Base-by-base conservation (phyloP, 2,329 filamentous ascomycete genomes). In the Coleophoma crateriformis region DNA sequence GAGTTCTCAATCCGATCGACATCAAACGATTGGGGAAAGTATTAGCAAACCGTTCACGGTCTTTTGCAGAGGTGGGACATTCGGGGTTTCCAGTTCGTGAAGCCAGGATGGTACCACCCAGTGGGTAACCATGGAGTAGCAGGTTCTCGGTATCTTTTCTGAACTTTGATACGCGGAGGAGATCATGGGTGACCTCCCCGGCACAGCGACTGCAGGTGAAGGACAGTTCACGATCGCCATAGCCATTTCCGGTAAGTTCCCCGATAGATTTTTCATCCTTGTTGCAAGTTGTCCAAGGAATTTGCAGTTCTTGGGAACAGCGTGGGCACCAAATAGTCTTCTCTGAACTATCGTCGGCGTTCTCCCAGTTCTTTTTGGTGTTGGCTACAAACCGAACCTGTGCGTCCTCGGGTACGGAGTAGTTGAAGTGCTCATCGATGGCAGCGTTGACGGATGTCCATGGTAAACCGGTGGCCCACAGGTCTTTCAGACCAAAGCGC, bases 21-120 rank as follows among this genome's bases (percentile, higher is more conserved):
- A 87, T 68, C 43, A 85, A 64, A 2, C 74, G 69, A 56, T 85
- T 85, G 0, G 81, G 80, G 54, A 85, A 84, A 0, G 72, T 71
- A 11, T 72, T 69, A 7, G 62, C 51, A 43, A 58, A 58, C 2
- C 15, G 15, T 5, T 37, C 17, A 10, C 38, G 33, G 6, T 53
- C 48, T 14, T 37, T 50, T 54, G 33, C 58, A 47, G 58, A 61
- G 27, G 8, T 10, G 2, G 69, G 56, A 2, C 55, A 46, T 32
- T 70, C 62, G 0, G 82, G 78, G 14, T 70, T 64, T 0, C 86
- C 87, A 0, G 60, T 71, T 1, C 67, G 63, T 0, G 74, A 62
- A 8, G 79, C 71, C 7, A 89, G 71, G 4, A 89, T 63, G 0
- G 86, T 90, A 1, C 87, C 86, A 0, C 84, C 82, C 72, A 91